Evolutionary conservation across 148 eudicot species (phyloP).

Genomic region (Bassia scoparia): DNA sequence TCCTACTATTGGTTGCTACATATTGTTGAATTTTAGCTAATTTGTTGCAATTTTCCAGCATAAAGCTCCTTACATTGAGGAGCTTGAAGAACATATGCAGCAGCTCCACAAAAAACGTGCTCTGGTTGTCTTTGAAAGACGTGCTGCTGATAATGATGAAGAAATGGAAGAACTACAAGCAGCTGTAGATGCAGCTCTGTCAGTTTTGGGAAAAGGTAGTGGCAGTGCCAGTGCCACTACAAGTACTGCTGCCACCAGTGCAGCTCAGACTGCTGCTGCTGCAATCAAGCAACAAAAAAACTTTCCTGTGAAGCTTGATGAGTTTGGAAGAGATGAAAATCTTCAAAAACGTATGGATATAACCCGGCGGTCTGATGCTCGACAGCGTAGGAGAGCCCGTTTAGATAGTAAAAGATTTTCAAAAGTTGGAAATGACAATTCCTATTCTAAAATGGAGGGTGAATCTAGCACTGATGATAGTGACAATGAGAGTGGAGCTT

Average conservation of each 20-base stretch:
- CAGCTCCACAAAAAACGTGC: slow-evolving; percentile 86
- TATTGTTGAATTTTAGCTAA: slow-evolving; percentile 1
- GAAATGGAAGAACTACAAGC: slow-evolving; percentile 81
- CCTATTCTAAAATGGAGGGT: slow-evolving; percentile 69
- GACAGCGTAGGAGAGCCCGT: slow-evolving; percentile 55
- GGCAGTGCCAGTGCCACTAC: slow-evolving; percentile 34
- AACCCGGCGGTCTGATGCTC: slow-evolving; percentile 62
- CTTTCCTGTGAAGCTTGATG: slow-evolving; percentile 73
- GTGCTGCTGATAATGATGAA: slow-evolving; percentile 77
- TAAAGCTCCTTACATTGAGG: slow-evolving; percentile 93
- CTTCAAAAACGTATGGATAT: slow-evolving; percentile 76
- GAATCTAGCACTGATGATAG: slow-evolving; percentile 99
- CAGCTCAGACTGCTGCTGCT: slow-evolving; percentile 67
- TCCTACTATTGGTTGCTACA: slow-evolving; percentile 15
- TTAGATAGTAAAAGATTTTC: slow-evolving; percentile 58
- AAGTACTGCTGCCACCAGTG: slow-evolving; percentile 61
- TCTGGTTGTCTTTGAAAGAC: slow-evolving; percentile 56
- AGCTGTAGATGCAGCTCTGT: slow-evolving; percentile 70
- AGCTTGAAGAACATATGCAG: slow-evolving; percentile 91
- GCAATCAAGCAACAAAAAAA: slow-evolving; percentile 43
- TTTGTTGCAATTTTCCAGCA: slow-evolving; percentile 43
- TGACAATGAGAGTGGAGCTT: slow-evolving; percentile 68
- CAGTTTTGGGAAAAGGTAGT: slow-evolving; percentile 56
- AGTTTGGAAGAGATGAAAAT: slow-evolving; percentile 78
- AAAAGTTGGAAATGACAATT: slow-evolving; percentile 39